Evolutionary conservation across 2,329 filamentous ascomycete genomes (phyloP).

Genomic region (Phoma herbarum): DNA sequence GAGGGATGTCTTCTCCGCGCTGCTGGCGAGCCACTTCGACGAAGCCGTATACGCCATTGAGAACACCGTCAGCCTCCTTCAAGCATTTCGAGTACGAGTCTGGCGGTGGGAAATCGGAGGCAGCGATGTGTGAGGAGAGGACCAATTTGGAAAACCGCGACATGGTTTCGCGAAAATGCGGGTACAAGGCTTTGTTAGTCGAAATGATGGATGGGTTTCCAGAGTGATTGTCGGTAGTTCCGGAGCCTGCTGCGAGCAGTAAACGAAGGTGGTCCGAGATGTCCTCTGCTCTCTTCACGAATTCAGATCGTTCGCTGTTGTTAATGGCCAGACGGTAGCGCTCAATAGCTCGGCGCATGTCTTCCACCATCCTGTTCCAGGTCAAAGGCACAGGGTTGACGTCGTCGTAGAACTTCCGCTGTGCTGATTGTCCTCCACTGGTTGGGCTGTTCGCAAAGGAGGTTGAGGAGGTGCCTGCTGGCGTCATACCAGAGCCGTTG

Average conservation of each 20-base stretch:
- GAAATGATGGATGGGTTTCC: slow-evolving; percentile 99
- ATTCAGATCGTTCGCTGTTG: slow-evolving; percentile 83
- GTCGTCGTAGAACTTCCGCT: slow-evolving; percentile 90
- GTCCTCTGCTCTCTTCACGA: slow-evolving; percentile 93
- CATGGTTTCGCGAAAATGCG: slow-evolving; percentile 99
- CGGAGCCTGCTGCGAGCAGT: slow-evolving; percentile 92
- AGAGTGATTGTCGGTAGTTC: slow-evolving; percentile 98
- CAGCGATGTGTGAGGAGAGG: slow-evolving; percentile 95
- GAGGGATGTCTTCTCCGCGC: slow-evolving; percentile 88
- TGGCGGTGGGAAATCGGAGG: slow-evolving; percentile 91
- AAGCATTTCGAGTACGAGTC: slow-evolving; percentile 95
- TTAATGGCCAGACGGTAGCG: slow-evolving; percentile 90
- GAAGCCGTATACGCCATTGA: slow-evolving; percentile 93
- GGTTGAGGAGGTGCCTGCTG: slow-evolving; percentile 61
- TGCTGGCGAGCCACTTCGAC: slow-evolving; percentile 95
- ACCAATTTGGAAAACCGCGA: slow-evolving; percentile 99
- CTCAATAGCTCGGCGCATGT: slow-evolving; percentile 91
- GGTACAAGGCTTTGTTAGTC: slow-evolving; percentile 95
- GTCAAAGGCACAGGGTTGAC: slow-evolving; percentile 80
- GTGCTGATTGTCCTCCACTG: slow-evolving; percentile 55
- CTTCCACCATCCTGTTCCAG: slow-evolving; percentile 88
- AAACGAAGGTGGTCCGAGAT: slow-evolving; percentile 96
- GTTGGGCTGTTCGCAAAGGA: slow-evolving; percentile 63
- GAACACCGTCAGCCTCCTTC: slow-evolving; percentile 95
- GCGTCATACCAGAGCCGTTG: slow-evolving; percentile 56